Percentiles rank a stretch among this genome's conserved stretches.
These are phyloP conservation scores for Gaultheria prostrata DNA, from an alignment of 148 eudicot genomes.

Conservation along the genomic window DNA sequence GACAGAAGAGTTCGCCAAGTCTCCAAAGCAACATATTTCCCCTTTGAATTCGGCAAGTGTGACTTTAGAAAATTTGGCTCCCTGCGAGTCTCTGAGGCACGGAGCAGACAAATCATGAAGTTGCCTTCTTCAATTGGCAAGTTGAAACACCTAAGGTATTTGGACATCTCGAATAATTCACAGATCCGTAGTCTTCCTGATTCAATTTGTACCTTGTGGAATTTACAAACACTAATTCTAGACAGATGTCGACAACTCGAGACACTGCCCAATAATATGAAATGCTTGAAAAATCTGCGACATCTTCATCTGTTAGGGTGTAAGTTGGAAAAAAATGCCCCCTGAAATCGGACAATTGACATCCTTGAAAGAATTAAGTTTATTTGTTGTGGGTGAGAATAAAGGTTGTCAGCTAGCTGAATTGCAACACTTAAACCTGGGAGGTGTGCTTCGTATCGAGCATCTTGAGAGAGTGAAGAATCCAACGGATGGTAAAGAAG, in stretches of 20 bases:
- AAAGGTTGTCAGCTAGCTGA: background rate
- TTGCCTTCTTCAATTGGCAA: background rate
- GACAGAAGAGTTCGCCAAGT: background rate
- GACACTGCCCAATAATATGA: background rate
- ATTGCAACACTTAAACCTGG: background rate
- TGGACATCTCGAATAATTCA: background rate
- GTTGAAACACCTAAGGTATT: background rate
- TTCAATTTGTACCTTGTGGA: too few species aligned
- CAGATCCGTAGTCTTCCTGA: background rate
- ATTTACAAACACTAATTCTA: background rate
- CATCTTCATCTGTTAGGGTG: background rate
- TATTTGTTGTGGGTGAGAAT: background rate
- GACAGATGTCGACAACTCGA: background rate
- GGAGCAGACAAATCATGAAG: background rate
- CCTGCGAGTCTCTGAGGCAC: background rate
- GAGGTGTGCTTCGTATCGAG: background rate
- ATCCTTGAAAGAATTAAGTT: too few species aligned
- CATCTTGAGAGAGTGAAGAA: conserved; percentile 14
- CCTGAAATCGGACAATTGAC: background rate
- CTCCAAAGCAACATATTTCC: background rate
- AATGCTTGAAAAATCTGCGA: background rate
- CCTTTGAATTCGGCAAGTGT: too few species aligned
- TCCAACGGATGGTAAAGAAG: background rate
- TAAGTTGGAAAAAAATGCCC: background rate
- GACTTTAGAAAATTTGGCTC: background rate